Percentiles rank a stretch among this genome's conserved stretches.
Conservation (phyloP, 495 filamentous ascomycete species). For the Umbilicaria muhlenbergii region DNA sequence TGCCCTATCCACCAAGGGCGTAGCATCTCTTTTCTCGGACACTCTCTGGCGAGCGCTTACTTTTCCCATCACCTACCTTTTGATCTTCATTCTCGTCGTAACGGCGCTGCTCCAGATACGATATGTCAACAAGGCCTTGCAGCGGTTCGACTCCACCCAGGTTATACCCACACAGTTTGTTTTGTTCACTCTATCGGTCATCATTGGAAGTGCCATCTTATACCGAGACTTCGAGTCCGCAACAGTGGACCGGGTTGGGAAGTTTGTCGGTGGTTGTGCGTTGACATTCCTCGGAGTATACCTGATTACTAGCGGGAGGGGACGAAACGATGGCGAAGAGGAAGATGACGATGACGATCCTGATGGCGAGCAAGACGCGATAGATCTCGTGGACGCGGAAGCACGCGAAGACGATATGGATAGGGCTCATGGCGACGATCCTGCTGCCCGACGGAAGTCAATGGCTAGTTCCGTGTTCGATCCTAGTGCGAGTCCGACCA, state of each 20-base stretch:
- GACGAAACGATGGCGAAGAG: constrained; percentile 28
- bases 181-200: constrained; percentile 87
- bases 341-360: constrained; percentile 22
- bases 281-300: constrained; percentile 91
- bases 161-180: constrained; percentile 97
- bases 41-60: constrained; percentile 75
- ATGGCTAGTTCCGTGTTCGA: constrained; percentile 7
- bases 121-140: constrained; percentile 87
- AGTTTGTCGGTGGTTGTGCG: constrained; percentile 78
- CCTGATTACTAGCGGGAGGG: constrained; percentile 61
- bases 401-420: constrained; percentile 26
- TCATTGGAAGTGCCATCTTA: constrained; percentile 79
- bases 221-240: constrained; percentile 89
- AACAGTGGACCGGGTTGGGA: constrained; percentile 46
- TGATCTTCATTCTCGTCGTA: constrained; percentile 56
- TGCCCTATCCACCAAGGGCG: constrained; percentile 86
- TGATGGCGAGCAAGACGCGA: constrained; percentile 30
- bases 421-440: constrained; percentile 9
- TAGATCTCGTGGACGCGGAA: constrained; percentile 29
- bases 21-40: constrained; percentile 84
- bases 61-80: constrained; percentile 78
- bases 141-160: constrained; percentile 90
- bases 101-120: constrained; percentile 91
- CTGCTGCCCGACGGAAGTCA: constrained; percentile 7
- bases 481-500: not conserved